A percentile compares a stretch with the other conserved stretches of the same genome.
Evolutionary conservation across 2,329 filamentous ascomycete genomes (phyloP).

Genomic region (Pyrenophora tritici-repentis): DNA sequence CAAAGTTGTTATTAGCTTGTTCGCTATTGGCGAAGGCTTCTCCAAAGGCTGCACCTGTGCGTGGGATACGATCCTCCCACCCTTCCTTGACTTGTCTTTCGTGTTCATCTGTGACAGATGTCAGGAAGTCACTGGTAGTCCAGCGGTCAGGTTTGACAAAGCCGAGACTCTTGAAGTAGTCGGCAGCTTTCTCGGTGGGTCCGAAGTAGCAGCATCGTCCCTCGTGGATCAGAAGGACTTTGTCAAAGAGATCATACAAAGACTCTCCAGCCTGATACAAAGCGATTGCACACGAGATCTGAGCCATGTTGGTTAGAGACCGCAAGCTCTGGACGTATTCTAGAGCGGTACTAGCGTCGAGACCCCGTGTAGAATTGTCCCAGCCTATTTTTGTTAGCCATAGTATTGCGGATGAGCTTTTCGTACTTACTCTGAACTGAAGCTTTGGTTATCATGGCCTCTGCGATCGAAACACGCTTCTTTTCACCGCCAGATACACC

Average conservation of each 20-base stretch:
- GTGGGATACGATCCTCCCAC: slow-evolving; percentile 62
- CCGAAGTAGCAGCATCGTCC: slow-evolving; percentile 73
- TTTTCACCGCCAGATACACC: slow-evolving; percentile 60
- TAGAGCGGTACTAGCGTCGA: slow-evolving; percentile 78
- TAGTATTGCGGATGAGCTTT: too few relatives aligned
- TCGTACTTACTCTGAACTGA: slow-evolving; percentile 34
- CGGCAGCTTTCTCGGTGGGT: slow-evolving; percentile 62
- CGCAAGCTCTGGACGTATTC: slow-evolving; percentile 78
- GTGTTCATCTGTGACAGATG: slow-evolving; percentile 68
- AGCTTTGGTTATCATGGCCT: slow-evolving; percentile 53
- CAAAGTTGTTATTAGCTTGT: slow-evolving; percentile 44
- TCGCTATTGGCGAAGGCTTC: slow-evolving; percentile 48
- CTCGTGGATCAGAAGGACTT: slow-evolving; percentile 76
- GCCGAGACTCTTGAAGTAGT: slow-evolving; percentile 70
- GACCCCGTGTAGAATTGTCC: slow-evolving; percentile 73
- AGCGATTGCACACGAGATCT: slow-evolving; percentile 72
- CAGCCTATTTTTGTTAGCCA: slow-evolving; percentile 24
- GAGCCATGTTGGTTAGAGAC: slow-evolving; percentile 77
- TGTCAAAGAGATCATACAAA: slow-evolving; percentile 77
- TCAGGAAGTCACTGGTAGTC: slow-evolving; percentile 77
- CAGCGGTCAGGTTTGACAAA: slow-evolving; percentile 64
- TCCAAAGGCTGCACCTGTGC: slow-evolving; percentile 61
- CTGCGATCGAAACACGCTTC: slow-evolving; percentile 56
- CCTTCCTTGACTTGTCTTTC: slow-evolving; percentile 62
- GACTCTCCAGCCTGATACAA: slow-evolving; percentile 73